A percentile compares a stretch with the other conserved stretches of the same genome.
Conservation (phyloP, 2,329 filamentous ascomycete species). For the Aspergillus melleus region DNA sequence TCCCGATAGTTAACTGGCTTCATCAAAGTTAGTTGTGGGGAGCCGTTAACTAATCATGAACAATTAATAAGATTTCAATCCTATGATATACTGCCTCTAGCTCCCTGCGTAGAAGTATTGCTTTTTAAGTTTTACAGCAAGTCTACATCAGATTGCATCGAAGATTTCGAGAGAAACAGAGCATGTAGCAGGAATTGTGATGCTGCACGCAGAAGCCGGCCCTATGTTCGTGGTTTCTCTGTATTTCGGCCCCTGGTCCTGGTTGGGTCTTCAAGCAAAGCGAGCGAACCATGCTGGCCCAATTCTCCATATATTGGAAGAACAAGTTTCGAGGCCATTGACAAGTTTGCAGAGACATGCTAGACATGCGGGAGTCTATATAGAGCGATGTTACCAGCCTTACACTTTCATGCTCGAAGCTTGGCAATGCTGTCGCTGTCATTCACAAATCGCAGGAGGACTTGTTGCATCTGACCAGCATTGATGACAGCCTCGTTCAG, state of each 20-base stretch:
- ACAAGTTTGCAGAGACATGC: background rate
- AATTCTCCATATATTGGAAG: background rate
- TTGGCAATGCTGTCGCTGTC: too few species aligned
- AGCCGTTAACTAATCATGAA: background rate
- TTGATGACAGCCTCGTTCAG: background rate
- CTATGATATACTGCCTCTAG: background rate
- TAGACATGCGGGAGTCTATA: background rate
- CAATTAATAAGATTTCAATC: background rate
- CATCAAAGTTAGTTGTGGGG: background rate
- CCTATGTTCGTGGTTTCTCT: background rate
- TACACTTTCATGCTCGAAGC: background rate
- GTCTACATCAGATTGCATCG: too few species aligned
- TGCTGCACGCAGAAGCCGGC: background rate
- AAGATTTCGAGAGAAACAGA: background rate
- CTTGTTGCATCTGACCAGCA: background rate
- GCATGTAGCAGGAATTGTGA: background rate
- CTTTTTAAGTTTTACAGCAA: too few species aligned
- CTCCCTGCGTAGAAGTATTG: background rate
- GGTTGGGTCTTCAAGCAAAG: background rate
- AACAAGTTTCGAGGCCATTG: too few species aligned
- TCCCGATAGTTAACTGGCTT: background rate
- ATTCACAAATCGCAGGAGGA: too few species aligned
- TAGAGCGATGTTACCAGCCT: background rate
- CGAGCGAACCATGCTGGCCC: background rate
- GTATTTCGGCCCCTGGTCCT: background rate